Conservation (phyloP, 768 basidiomycete genomes). For the Hortiboletus campestris region DNA sequence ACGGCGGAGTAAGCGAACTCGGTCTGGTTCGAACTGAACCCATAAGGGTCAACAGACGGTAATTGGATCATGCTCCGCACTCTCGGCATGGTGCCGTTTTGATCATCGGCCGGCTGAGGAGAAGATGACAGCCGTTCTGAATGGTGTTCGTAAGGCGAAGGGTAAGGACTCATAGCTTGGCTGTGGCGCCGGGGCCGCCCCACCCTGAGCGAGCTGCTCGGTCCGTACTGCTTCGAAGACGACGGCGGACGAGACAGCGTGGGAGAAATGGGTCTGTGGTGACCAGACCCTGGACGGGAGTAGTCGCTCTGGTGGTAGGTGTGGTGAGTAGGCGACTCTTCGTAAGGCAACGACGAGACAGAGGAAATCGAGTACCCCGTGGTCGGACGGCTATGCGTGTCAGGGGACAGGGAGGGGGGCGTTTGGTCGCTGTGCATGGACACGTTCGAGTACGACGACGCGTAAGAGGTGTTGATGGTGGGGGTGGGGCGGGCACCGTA, state of each 20-base stretch:
- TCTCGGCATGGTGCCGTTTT: slow-evolving; percentile 54
- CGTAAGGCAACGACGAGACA: slow-evolving; percentile 73
- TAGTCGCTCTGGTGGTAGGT: slow-evolving; percentile 52
- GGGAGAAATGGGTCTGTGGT: slow-evolving; percentile 63
- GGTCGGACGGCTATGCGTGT: slow-evolving; percentile 67
- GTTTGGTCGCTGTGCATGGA: slow-evolving; percentile 67
- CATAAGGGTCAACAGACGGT: slow-evolving; percentile 67
- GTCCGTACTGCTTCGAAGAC: slow-evolving; percentile 55
- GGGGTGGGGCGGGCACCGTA: slow-evolving; percentile 56
- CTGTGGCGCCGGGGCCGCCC: slow-evolving; percentile 76
- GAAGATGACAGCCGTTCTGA: slow-evolving; percentile 70
- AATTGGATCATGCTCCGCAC: slow-evolving; percentile 84
- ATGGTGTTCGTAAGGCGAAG: slow-evolving; percentile 73
- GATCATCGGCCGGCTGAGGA: slow-evolving; percentile 60
- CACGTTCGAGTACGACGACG: slow-evolving; percentile 64
- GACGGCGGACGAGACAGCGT: slow-evolving; percentile 67
- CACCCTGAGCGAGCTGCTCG: slow-evolving; percentile 58
- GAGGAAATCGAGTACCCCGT: slow-evolving; percentile 86
- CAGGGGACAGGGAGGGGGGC: slow-evolving; percentile 73
- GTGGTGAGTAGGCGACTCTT: slow-evolving; percentile 44
- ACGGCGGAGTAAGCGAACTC: slow-evolving; percentile 82
- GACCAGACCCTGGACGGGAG: slow-evolving; percentile 71
- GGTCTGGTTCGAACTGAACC: slow-evolving; percentile 61
- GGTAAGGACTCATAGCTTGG: slow-evolving; percentile 86
- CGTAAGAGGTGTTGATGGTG: slow-evolving; percentile 70